A percentile compares a stretch with the other conserved stretches of the same genome.
Evolutionary conservation across 768 basidiomycete genomes (phyloP).

Genomic region (Kwoniella bestiolae): DNA sequence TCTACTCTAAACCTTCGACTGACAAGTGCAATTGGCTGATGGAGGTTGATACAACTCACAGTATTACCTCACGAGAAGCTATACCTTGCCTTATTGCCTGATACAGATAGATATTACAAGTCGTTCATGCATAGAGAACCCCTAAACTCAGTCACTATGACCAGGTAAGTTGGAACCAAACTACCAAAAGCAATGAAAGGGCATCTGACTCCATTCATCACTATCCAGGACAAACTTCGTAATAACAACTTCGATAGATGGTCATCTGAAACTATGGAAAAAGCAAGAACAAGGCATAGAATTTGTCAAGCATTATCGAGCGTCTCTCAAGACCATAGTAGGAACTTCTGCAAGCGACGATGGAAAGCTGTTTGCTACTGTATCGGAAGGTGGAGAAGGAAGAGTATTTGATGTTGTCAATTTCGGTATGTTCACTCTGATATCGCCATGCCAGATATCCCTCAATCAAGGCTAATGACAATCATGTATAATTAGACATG

Average conservation of each 20-base stretch:
- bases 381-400: conserved; percentile 86
- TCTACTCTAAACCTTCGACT: too few relatives aligned
- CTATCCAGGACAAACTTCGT: conserved; percentile 80
- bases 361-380: conserved; percentile 86
- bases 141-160: conserved; percentile 84
- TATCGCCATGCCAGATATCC: background rate
- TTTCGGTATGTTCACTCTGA: conserved; percentile 71
- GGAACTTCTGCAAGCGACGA: conserved; percentile 86
- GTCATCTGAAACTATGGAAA: conserved; percentile 98
- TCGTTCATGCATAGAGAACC: conserved; percentile 97
- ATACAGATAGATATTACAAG: conserved; percentile 91
- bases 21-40: background rate
- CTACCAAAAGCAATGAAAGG: too few relatives aligned
- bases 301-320: conserved; percentile 97
- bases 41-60: conserved; percentile 52
- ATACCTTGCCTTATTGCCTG: conserved; percentile 89
- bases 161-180: conserved; percentile 82
- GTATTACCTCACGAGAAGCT: conserved; percentile 91
- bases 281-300: conserved; percentile 94
- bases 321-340: conserved; percentile 78
- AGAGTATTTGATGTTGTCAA: conserved; percentile 98
- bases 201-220: background rate
- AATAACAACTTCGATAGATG: conserved; percentile 92
- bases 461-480: too few relatives aligned
- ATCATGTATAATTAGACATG: conserved; percentile 70